These are phyloP conservation scores for Didymella sp. DNA, from an alignment of 2,329 filamentous ascomycete species.

Conservation along the genomic window DNA sequence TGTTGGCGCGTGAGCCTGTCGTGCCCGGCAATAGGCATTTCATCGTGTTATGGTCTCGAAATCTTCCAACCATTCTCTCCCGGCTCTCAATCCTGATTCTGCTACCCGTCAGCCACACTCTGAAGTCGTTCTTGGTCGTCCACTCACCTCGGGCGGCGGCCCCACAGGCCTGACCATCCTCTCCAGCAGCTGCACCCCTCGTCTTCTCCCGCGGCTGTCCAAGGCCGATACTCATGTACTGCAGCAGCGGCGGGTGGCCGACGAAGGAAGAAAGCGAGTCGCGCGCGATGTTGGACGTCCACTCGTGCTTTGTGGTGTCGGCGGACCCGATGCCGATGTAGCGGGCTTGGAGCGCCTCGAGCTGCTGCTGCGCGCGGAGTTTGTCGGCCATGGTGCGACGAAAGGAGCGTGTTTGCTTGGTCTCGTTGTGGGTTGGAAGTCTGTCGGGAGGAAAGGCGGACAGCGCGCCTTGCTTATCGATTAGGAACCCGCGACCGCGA, in stretches of 20 bases:
- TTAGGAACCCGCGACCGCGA: background rate
- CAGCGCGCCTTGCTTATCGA: constrained; percentile 2
- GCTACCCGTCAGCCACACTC: background rate
- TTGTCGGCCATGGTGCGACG: constrained; percentile 78
- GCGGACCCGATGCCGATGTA: constrained; percentile 96
- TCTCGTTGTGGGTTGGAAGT: background rate
- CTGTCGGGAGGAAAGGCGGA: background rate
- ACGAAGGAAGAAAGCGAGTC: constrained; percentile 90
- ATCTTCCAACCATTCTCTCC: background rate
- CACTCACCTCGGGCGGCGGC: constrained; percentile 66
- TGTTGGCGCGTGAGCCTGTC: background rate
- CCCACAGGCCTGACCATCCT: constrained; percentile 71
- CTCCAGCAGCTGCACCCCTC: constrained; percentile 78
- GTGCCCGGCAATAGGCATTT: background rate
- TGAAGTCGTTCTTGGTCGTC: background rate
- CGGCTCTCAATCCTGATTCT: constrained; percentile 12
- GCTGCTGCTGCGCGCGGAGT: constrained; percentile 94
- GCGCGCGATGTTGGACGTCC: constrained; percentile 92
- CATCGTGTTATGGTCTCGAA: background rate
- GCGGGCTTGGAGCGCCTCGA: constrained; percentile 94
- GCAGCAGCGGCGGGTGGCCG: constrained; percentile 85
- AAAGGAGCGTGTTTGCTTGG: background rate
- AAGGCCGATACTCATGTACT: constrained; percentile 88
- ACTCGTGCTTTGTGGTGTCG: constrained; percentile 97
- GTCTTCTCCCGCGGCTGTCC: constrained; percentile 84